Percentiles rank a stretch among this genome's conserved stretches.
Conservation (phyloP, 228 moss, liverwort and hornwort genomes). For the Sphagnum magellanicum region DNA sequence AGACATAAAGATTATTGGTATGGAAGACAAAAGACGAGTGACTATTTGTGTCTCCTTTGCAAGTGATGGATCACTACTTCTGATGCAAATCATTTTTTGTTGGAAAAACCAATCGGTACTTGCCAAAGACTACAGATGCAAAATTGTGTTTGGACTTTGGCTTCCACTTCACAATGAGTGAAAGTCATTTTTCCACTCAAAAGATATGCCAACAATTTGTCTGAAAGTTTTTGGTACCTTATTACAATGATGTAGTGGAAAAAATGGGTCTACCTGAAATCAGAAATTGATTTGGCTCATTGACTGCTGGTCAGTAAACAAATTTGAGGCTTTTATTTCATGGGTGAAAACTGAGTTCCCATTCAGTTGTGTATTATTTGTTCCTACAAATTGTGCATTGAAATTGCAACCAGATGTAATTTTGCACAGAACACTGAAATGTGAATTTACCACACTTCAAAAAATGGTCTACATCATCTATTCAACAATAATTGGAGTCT, state of each 20-base stretch:
- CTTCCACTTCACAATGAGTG: not conserved
- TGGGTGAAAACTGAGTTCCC: not conserved
- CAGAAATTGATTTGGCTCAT: not conserved
- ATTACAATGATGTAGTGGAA: not conserved
- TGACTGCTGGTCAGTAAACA: not conserved
- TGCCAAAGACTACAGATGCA: not conserved
- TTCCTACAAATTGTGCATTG: not conserved
- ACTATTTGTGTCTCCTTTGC: constrained; percentile 2
- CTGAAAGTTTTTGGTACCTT: not conserved
- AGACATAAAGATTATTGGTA: not conserved
- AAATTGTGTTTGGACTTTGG: not conserved
- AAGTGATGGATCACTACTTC: not conserved
- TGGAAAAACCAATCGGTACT: not conserved
- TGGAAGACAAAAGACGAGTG: not conserved
- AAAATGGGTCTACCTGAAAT: not conserved
- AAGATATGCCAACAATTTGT: not conserved
- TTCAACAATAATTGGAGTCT: too few species aligned
- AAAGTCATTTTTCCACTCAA: not conserved
- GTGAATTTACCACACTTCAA: too few species aligned
- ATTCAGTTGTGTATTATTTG: not conserved
- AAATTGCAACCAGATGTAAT: not conserved
- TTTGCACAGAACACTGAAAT: too few species aligned
- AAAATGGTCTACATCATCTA: too few species aligned
- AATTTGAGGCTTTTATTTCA: not conserved
- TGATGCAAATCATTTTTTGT: not conserved